Percentiles rank a stretch among this genome's conserved stretches.
Evolutionary conservation across 805 yeast species (phyloP).

Genomic region (Komagataella phaffii): DNA sequence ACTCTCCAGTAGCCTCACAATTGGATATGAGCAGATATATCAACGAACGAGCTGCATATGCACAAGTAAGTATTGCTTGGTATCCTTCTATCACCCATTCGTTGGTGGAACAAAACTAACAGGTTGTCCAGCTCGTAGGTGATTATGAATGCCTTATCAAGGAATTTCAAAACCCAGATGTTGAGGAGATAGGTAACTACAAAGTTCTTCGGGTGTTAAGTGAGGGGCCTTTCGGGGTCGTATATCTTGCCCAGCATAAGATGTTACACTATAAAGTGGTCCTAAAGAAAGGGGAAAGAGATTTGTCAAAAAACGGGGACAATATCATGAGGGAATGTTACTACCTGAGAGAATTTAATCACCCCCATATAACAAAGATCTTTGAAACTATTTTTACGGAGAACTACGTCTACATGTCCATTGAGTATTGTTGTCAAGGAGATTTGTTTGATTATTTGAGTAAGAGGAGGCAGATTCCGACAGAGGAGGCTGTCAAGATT

Average conservation of each 20-base stretch:
- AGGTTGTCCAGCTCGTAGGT: not conserved
- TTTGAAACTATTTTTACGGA: constrained; percentile 83
- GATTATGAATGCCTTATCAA: constrained; percentile 24
- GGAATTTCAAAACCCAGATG: constrained; percentile 21
- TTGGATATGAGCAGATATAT: not conserved
- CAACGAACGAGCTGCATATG: not conserved
- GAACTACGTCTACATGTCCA: constrained; percentile 66
- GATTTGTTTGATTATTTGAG: constrained; percentile 62
- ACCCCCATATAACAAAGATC: constrained; percentile 70
- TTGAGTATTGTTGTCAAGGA: constrained; percentile 81
- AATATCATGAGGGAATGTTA: constrained; percentile 84
- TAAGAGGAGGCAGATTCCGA: constrained; percentile 32
- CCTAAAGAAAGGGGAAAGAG: constrained; percentile 51
- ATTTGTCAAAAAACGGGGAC: constrained; percentile 47
- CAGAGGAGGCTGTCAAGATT: constrained; percentile 33
- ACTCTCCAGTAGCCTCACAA: not conserved
- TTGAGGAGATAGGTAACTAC: constrained; percentile 72
- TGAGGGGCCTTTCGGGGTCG: constrained; percentile 88
- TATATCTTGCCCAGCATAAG: constrained; percentile 70
- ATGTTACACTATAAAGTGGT: constrained; percentile 71
- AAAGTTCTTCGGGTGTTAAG: constrained; percentile 64
- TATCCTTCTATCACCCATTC: not conserved
- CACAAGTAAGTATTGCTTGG: not conserved
- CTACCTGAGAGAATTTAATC: constrained; percentile 73
- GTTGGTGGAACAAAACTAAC: not conserved